Conservation (phyloP, 257 asterid species). For the Solanum pimpinellifolium region DNA sequence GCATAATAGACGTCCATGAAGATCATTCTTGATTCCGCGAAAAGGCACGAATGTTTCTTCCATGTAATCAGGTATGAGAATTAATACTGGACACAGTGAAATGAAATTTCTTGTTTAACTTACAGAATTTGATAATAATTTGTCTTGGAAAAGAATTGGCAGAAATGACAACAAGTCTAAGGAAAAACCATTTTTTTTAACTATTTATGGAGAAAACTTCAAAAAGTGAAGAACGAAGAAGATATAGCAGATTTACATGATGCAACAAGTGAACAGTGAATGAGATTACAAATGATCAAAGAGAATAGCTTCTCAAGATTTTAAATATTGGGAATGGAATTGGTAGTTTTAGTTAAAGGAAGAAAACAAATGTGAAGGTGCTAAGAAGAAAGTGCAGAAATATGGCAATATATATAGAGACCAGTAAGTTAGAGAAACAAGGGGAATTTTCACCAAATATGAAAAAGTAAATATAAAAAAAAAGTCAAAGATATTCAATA, state of each 20-base stretch:
- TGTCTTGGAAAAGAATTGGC: neutral
- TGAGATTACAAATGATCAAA: neutral
- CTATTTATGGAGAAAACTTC: neutral
- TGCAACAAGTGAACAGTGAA: neutral
- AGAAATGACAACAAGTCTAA: neutral
- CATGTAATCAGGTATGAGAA: conserved; percentile 15
- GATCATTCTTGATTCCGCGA: conserved; percentile 75
- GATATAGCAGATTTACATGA: neutral
- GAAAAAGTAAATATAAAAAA: too few species aligned
- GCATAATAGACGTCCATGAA: conserved; percentile 52
- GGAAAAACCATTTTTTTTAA: neutral
- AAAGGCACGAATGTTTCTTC: conserved; percentile 78
- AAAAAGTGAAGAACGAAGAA: neutral
- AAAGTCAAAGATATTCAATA: neutral
- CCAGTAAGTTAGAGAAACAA: neutral
- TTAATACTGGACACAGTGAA: neutral
- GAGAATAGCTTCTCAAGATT: neutral
- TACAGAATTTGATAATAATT: neutral
- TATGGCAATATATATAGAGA: neutral
- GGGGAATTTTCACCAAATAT: too few species aligned
- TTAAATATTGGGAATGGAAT: neutral
- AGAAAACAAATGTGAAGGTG: neutral
- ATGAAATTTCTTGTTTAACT: neutral
- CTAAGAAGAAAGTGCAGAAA: neutral
- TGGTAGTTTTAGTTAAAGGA: neutral